Conservation (phyloP, 176 grass and related monocot species). For the Oryza rufipogon region DNA sequence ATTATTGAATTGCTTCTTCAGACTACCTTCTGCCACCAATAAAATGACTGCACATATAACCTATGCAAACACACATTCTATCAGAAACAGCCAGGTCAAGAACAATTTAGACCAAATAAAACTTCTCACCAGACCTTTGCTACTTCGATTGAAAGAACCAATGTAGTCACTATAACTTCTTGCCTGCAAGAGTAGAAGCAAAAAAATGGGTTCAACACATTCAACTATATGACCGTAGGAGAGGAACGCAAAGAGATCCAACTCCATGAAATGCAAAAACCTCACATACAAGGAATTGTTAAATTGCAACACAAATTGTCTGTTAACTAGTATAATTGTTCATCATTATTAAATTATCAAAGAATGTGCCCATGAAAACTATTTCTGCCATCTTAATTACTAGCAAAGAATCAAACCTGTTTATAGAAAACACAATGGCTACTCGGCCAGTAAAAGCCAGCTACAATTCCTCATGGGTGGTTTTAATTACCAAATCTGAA, state of each 20-base stretch:
- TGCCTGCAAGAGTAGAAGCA: conserved; percentile 54
- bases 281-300: not conserved
- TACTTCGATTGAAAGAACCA: conserved; percentile 80
- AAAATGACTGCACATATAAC: conserved; percentile 82
- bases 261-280: conserved; percentile 13
- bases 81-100: conserved; percentile 20
- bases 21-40: conserved; percentile 66
- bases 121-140: conserved; percentile 63
- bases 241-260: not conserved
- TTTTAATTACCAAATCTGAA: not conserved
- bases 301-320: not conserved
- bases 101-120: conserved; percentile 35
- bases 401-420: not conserved
- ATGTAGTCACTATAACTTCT: conserved; percentile 91
- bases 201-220: conserved; percentile 24
- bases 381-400: not conserved
- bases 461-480: not conserved
- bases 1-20: conserved; percentile 63
- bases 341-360: conserved; percentile 6
- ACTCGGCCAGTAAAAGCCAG: not conserved
- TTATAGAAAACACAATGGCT: not conserved
- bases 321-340: conserved; percentile 23
- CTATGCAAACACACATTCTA: conserved; percentile 50
- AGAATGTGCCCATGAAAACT: conserved; percentile 8
- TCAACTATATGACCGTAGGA: conserved; percentile 16